Percentiles rank a stretch among this genome's conserved stretches.
Conservation (phyloP, 305 asterid species). For the Andrographis paniculata region DNA sequence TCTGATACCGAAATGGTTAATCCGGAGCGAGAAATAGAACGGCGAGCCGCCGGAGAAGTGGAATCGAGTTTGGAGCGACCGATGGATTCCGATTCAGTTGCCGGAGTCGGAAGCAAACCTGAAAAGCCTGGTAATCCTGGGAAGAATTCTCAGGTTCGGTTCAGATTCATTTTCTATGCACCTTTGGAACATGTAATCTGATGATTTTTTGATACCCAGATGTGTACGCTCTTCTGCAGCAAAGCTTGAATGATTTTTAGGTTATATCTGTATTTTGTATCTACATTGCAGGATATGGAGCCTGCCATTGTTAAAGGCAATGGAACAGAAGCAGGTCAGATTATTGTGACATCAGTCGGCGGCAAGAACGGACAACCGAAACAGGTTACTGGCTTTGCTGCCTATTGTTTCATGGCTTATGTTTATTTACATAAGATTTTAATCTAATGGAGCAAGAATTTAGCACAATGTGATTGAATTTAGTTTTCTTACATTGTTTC, state of each 20-base stretch:
- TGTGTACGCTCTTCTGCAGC: neutral
- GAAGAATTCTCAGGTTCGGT: slow-evolving; percentile 43
- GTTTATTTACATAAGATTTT: neutral
- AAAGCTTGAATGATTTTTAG: slow-evolving; percentile 14
- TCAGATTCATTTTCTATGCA: neutral
- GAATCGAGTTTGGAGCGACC: neutral
- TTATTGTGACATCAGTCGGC: slow-evolving; percentile 62
- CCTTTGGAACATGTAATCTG: neutral
- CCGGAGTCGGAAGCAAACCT: neutral
- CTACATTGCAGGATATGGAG: slow-evolving; percentile 52
- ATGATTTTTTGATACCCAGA: neutral
- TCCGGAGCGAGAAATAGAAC: neutral
- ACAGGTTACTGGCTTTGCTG: slow-evolving; percentile 36
- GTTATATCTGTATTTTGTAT: slow-evolving; percentile 10
- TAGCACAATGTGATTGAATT: too few relatives aligned
- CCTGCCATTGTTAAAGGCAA: slow-evolving; percentile 62
- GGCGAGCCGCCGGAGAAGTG: neutral
- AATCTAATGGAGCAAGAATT: too few relatives aligned
- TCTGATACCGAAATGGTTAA: neutral
- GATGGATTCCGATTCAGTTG: too few relatives aligned
- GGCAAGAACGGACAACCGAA: slow-evolving; percentile 70
- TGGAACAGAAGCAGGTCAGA: slow-evolving; percentile 85
- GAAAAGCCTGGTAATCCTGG: slow-evolving; percentile 18
- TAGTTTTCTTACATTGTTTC: too few relatives aligned
- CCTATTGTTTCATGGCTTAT: neutral